Percentiles rank a stretch among this genome's conserved stretches.
These are phyloP conservation scores for Mrakia blollopis DNA, from an alignment of 768 basidiomycete genomes.

Conservation along the genomic window DNA sequence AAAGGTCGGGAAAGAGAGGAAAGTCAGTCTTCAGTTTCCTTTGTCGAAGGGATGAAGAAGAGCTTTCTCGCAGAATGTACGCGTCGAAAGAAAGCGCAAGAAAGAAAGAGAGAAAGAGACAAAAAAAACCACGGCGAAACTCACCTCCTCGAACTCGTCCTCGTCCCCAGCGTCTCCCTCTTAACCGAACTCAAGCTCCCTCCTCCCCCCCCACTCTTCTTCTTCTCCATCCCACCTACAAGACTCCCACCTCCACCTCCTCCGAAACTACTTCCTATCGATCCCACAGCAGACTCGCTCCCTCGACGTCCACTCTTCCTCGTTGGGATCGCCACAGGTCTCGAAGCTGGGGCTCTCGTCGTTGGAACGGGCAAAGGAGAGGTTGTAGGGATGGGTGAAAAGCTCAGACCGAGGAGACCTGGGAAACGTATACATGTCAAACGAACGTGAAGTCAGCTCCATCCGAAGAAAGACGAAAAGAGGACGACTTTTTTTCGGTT, in stretches of 20 bases:
- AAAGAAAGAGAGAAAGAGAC: not conserved
- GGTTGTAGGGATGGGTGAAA: not conserved
- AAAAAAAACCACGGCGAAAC: not conserved
- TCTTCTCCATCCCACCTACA: conserved; percentile 19
- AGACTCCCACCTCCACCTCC: not conserved
- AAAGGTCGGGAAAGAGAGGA: not conserved
- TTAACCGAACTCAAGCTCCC: not conserved
- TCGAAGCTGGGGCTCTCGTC: not conserved
- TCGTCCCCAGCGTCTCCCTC: conserved; percentile 20
- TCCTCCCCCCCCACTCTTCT: conserved; percentile 21
- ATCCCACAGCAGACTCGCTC: not conserved
- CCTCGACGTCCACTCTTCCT: conserved; percentile 10
- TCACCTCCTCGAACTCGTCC: conserved; percentile 7
- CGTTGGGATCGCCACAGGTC: conserved; percentile 19
- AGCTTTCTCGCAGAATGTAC: no score
- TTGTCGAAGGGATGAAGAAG: no score
- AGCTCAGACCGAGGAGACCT: conserved; percentile 21
- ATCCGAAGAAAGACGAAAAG: not conserved
- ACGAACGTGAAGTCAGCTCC: not conserved
- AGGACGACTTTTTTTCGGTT: not conserved
- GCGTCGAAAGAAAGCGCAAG: no score
- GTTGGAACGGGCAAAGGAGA: not conserved
- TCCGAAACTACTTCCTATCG: not conserved
- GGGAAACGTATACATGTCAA: not conserved
- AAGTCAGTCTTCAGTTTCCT: no score